Evolutionary conservation across 352 stramenopile species (phyloP).

Genomic region (Globisporangium ultimum): DNA sequence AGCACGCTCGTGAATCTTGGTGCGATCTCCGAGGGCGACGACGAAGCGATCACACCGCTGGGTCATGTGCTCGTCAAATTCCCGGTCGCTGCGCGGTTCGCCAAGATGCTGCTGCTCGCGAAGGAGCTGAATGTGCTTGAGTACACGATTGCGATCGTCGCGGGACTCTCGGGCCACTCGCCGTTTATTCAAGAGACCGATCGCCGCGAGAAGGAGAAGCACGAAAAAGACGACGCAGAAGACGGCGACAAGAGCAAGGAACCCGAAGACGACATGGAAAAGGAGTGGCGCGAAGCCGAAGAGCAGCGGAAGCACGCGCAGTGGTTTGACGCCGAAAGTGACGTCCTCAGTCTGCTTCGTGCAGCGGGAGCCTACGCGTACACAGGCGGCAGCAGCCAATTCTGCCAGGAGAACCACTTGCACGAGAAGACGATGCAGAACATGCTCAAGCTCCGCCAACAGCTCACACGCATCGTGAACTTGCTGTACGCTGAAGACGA

Average conservation of each 20-base stretch:
- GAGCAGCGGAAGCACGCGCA: conserved; percentile 66
- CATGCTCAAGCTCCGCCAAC: conserved; percentile 82
- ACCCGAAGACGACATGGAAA: conserved; percentile 64
- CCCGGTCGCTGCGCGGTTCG: conserved; percentile 82
- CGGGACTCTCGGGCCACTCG: conserved; percentile 66
- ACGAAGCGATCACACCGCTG: conserved; percentile 79
- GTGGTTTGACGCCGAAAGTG: conserved; percentile 80
- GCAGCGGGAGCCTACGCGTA: conserved; percentile 78
- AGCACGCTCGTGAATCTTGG: conserved; percentile 80
- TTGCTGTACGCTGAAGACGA: conserved; percentile 47
- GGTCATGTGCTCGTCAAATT: conserved; percentile 83
- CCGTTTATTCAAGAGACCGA: conserved; percentile 70
- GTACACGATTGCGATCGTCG: conserved; percentile 82
- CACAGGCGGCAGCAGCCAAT: conserved; percentile 50
- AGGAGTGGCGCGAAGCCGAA: conserved; percentile 71
- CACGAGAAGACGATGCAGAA: conserved; percentile 89
- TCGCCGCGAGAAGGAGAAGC: conserved; percentile 41
- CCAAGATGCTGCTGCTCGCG: conserved; percentile 88
- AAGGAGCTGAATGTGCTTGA: conserved; percentile 68
- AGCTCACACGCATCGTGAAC: conserved; percentile 84
- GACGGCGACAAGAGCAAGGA: conserved; percentile 25
- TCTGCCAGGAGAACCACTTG: conserved; percentile 74
- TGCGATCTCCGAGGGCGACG: conserved; percentile 48
- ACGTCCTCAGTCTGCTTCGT: conserved; percentile 74
- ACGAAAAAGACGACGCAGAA: conserved; percentile 24